Conservation (phyloP, 164 flowering plant genomes). For the Liriodendron chinense region DNA sequence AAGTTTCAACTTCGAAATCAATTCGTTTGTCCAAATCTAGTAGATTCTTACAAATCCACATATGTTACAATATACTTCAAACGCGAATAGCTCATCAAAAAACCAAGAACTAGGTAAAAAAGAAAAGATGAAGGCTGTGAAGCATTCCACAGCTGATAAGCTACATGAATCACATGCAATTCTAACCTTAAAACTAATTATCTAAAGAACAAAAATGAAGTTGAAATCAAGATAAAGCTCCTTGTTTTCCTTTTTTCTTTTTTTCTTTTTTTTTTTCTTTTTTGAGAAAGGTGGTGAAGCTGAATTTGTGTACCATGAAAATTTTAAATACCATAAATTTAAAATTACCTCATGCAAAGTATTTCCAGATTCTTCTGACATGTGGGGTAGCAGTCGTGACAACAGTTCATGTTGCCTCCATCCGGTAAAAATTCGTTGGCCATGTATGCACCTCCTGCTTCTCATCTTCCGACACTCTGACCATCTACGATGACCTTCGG, state of each 20-base stretch:
- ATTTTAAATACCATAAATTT: no score
- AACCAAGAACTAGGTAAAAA: not conserved
- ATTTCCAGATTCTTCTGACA: slow-evolving; percentile 43
- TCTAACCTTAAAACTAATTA: not conserved
- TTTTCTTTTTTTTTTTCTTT: no score
- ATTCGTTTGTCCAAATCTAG: not conserved
- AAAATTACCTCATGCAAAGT: slow-evolving; percentile 60
- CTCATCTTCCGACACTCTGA: slow-evolving; percentile 53
- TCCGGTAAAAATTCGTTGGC: slow-evolving; percentile 71
- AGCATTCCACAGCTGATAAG: not conserved
- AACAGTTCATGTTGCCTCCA: slow-evolving; percentile 75
- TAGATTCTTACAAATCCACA: not conserved
- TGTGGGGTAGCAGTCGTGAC: slow-evolving; percentile 52
- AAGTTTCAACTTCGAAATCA: not conserved
- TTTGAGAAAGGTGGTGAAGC: not conserved
- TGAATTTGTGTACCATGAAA: not conserved
- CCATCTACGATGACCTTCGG: slow-evolving; percentile 61
- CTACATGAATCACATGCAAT: not conserved
- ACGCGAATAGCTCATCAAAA: not conserved
- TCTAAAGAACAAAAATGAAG: not conserved
- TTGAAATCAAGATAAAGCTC: no score
- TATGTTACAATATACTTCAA: not conserved
- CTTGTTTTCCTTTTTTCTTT: no score
- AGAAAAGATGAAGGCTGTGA: not conserved
- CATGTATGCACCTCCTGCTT: slow-evolving; percentile 54